These are phyloP conservation scores for Diphasiastrum complanatum DNA, from an alignment of 83 land plant species.

Conservation along the genomic window DNA sequence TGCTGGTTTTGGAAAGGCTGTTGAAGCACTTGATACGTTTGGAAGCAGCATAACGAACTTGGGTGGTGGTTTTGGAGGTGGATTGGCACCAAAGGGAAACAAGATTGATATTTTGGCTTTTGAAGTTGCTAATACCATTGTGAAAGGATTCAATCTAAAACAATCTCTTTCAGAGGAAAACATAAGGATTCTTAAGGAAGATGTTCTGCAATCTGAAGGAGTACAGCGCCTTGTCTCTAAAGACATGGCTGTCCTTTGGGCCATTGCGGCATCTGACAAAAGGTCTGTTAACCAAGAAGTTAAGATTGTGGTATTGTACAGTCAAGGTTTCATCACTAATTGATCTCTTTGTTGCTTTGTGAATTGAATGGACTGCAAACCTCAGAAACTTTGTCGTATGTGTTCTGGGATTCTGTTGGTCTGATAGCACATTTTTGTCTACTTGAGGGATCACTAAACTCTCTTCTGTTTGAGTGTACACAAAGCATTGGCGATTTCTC, in stretches of 20 bases:
- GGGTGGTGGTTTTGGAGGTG: slow-evolving; percentile 43
- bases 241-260: slow-evolving; percentile 54
- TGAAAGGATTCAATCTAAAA: slow-evolving; percentile 74
- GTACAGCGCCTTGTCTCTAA: slow-evolving; percentile 66
- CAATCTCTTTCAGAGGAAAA: slow-evolving; percentile 66
- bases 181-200: slow-evolving; percentile 60
- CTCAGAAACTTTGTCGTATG: too few species aligned
- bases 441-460: too few species aligned
- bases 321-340: too few species aligned
- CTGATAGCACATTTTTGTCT: too few species aligned
- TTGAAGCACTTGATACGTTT: slow-evolving; percentile 68
- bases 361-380: too few species aligned
- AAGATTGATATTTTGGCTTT: slow-evolving; percentile 78
- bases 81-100: slow-evolving; percentile 54
- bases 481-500: too few species aligned
- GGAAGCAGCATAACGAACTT: slow-evolving; percentile 72
- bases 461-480: too few species aligned
- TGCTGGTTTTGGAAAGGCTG: slow-evolving; percentile 69
- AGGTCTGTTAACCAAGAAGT: too few species aligned
- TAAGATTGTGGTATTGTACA: too few species aligned
- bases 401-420: too few species aligned
- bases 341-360: too few species aligned
- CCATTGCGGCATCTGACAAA: slow-evolving; percentile 82
- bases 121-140: slow-evolving; percentile 90
- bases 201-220: slow-evolving; percentile 67